phyloP scores from a whole-genome alignment of 176 grass and related monocot genomes.

The Hsuehochloa calcarea region DNA sequence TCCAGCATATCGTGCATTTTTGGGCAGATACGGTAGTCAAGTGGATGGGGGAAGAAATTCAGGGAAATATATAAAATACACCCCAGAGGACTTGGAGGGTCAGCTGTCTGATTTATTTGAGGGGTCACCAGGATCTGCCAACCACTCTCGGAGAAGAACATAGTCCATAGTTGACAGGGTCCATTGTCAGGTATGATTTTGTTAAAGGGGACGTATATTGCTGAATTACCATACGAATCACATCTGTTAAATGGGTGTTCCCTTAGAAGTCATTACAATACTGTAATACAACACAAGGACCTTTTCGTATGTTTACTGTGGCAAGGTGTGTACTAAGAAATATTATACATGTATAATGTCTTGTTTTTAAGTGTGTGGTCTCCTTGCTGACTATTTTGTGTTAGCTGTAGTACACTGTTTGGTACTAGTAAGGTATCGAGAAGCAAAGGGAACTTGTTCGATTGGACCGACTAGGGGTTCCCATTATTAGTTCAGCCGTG shows the following conservation, averaged over 20 bases:
- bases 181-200: conserved; percentile 45
- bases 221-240: conserved; percentile 3
- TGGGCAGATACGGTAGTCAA: conserved; percentile 81
- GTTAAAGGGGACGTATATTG: conserved; percentile 8
- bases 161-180: conserved; percentile 39
- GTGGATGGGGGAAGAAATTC: conserved; percentile 66
- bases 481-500: neutral
- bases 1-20: conserved; percentile 82
- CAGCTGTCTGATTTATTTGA: conserved; percentile 82
- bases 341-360: conserved; percentile 23
- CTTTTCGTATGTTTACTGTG: conserved; percentile 6
- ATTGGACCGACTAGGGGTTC: neutral
- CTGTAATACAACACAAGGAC: conserved; percentile 21
- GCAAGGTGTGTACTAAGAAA: conserved; percentile 30
- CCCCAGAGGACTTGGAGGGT: conserved; percentile 80
- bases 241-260: conserved; percentile 30
- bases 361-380: neutral
- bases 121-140: conserved; percentile 54
- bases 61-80: conserved; percentile 79
- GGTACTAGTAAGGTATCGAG: neutral
- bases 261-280: conserved; percentile 25
- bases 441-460: neutral
- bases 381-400: neutral
- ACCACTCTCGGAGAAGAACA: conserved; percentile 57
- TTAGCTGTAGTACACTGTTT: conserved; percentile 4